A percentile compares a stretch with the other conserved stretches of the same genome.
Evolutionary conservation across 1,284 basidiomycete species (phyloP).

Genomic region (Naganishia albida): DNA sequence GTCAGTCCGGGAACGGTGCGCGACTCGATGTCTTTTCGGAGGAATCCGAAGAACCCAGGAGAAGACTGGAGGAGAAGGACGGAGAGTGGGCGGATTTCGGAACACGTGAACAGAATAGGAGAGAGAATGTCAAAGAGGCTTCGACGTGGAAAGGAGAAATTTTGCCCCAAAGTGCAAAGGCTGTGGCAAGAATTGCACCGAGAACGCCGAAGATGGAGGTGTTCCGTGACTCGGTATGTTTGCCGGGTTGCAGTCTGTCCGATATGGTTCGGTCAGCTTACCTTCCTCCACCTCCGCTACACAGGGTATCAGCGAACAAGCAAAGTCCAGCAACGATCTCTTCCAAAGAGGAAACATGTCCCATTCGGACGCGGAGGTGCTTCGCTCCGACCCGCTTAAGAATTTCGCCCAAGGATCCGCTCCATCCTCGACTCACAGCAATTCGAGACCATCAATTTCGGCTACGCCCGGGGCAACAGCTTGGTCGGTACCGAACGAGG

Average conservation of each 20-base stretch:
- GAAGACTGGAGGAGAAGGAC: conserved; percentile 34
- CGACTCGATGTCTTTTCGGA: conserved; percentile 56
- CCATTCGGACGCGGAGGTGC: conserved; percentile 55
- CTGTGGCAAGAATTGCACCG: conserved; percentile 42
- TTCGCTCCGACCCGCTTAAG: conserved; percentile 63
- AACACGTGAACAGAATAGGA: conserved; percentile 55
- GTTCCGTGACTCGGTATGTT: conserved; percentile 56
- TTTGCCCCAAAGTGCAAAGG: conserved; percentile 48
- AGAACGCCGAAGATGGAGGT: conserved; percentile 58
- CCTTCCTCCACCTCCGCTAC: neutral
- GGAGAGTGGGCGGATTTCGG: conserved; percentile 57
- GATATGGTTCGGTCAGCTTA: neutral
- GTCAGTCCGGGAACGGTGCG: conserved; percentile 47
- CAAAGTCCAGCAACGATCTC: conserved; percentile 48
- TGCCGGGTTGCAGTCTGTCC: neutral
- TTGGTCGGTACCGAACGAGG: conserved; percentile 49
- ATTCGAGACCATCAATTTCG: conserved; percentile 2
- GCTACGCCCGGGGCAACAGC: conserved; percentile 35
- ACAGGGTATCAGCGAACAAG: conserved; percentile 16
- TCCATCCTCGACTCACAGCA: conserved; percentile 18
- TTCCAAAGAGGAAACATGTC: conserved; percentile 45
- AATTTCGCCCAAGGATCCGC: conserved; percentile 49
- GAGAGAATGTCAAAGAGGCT: conserved; percentile 58
- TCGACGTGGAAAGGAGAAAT: conserved; percentile 58
- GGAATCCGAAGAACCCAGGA: conserved; percentile 29